phyloP scores from a whole-genome alignment of 352 stramenopile genomes.

The Globisporangium emineosum region DNA sequence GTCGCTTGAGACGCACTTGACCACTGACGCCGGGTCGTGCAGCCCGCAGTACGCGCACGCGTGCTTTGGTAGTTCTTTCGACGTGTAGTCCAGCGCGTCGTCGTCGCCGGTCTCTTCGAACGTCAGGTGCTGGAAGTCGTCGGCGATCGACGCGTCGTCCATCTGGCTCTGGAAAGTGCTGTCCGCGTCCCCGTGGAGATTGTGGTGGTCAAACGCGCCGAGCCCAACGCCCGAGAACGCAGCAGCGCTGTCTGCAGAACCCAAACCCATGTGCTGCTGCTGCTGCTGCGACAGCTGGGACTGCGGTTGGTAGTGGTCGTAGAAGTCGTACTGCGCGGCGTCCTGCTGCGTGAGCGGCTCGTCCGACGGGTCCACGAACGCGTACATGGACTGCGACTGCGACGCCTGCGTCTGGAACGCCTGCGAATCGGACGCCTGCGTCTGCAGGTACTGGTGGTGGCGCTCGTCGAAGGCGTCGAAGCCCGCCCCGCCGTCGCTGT shows the following conservation, averaged over 20 bases:
- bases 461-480: constrained; percentile 46
- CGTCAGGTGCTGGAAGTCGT: constrained; percentile 58
- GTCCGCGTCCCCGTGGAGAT: constrained; percentile 17
- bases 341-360: constrained; percentile 31
- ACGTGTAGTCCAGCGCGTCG: constrained; percentile 65
- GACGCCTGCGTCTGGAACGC: constrained; percentile 47
- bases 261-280: too few species aligned
- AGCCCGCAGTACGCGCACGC: constrained; percentile 97
- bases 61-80: constrained; percentile 83
- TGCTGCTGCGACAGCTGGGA: constrained; percentile 9
- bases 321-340: constrained; percentile 44
- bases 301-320: constrained; percentile 55
- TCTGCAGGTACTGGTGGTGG: constrained; percentile 44
- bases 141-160: constrained; percentile 31
- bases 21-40: constrained; percentile 94
- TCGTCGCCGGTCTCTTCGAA: constrained; percentile 78
- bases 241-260: background rate
- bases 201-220: constrained; percentile 15
- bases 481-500: constrained; percentile 11
- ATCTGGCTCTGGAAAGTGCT: constrained; percentile 39
- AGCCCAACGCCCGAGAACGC: constrained; percentile 9
- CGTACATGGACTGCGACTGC: constrained; percentile 45
- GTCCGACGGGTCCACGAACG: constrained; percentile 64
- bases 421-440: constrained; percentile 30
- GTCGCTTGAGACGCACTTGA: constrained; percentile 93